Evolutionary conservation across 2,329 filamentous ascomycete species (phyloP).

Genomic region (Colletotrichum sp.): DNA sequence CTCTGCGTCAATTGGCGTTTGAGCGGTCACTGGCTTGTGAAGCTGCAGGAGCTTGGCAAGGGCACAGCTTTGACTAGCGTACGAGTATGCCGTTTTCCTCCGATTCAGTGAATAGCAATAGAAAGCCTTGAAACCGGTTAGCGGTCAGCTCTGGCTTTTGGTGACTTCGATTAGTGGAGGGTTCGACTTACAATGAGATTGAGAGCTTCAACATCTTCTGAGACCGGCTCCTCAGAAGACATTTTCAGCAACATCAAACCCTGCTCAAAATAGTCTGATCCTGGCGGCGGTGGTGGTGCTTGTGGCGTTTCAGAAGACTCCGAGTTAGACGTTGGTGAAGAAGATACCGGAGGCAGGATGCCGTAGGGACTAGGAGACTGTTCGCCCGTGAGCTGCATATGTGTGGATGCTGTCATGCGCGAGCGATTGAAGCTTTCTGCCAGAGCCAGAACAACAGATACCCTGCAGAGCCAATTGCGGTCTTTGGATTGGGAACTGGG

Average conservation of each 20-base stretch:
- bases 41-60: constrained; percentile 14
- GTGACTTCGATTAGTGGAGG: too few species aligned
- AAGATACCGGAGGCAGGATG: background rate
- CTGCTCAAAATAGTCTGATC: constrained; percentile 21
- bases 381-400: background rate
- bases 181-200: background rate
- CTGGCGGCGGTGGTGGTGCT: constrained; percentile 4
- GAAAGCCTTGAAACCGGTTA: background rate
- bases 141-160: fast-evolving
- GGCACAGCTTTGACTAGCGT: constrained; percentile 17
- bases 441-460: constrained; percentile 22
- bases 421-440: constrained; percentile 22
- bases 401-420: background rate
- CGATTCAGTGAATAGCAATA: constrained; percentile 22
- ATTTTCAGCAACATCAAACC: constrained; percentile 15
- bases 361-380: background rate
- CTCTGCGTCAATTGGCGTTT: background rate
- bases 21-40: background rate
- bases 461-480: constrained; percentile 23
- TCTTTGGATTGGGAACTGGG: constrained; percentile 21
- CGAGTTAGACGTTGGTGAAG: background rate
- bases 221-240: constrained; percentile 10
- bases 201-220: constrained; percentile 14
- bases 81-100: constrained; percentile 17
- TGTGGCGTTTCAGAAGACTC: background rate